phyloP scores from a whole-genome alignment of 345 rosid species.

The Salix caprea region DNA sequence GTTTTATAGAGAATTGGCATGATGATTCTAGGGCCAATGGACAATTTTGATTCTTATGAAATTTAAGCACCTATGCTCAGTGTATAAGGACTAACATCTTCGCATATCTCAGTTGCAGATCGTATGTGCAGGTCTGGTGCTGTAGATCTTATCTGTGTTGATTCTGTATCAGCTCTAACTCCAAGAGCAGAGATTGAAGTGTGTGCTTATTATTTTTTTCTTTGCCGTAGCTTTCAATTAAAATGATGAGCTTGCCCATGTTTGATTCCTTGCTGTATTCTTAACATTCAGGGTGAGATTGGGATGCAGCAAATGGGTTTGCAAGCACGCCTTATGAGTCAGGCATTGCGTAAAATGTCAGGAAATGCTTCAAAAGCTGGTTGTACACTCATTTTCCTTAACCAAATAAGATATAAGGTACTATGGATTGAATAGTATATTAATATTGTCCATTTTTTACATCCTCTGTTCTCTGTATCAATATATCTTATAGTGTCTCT shows the following conservation, averaged over 20 bases:
- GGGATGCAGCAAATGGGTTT: conserved; percentile 99
- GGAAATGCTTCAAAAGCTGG: conserved; percentile 99
- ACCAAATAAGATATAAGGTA: conserved; percentile 96
- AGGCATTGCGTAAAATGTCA: conserved; percentile 98
- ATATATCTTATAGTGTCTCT: conserved; percentile 1
- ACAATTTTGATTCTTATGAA: neutral
- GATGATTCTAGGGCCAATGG: neutral
- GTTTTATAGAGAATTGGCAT: conserved; percentile 4
- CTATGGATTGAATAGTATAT: neutral
- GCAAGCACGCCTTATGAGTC: conserved; percentile 99
- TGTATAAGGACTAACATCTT: conserved; percentile 23
- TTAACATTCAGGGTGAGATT: conserved; percentile 68
- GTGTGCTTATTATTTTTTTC: conserved; percentile 5
- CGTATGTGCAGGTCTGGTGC: conserved; percentile 99
- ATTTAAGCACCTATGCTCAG: neutral
- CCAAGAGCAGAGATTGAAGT: conserved; percentile 99
- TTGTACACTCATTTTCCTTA: conserved; percentile 85
- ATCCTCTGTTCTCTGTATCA: conserved; percentile 1
- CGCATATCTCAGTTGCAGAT: conserved; percentile 68
- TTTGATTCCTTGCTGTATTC: conserved; percentile 9
- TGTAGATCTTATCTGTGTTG: conserved; percentile 86
- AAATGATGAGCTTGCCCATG: conserved; percentile 3
- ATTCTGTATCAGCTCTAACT: conserved; percentile 96
- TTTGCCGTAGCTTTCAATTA: neutral
- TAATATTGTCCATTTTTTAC: too few relatives aligned